Evolutionary conservation across 2,329 filamentous ascomycete genomes (phyloP).

Genomic region (Xylaria sp.): DNA sequence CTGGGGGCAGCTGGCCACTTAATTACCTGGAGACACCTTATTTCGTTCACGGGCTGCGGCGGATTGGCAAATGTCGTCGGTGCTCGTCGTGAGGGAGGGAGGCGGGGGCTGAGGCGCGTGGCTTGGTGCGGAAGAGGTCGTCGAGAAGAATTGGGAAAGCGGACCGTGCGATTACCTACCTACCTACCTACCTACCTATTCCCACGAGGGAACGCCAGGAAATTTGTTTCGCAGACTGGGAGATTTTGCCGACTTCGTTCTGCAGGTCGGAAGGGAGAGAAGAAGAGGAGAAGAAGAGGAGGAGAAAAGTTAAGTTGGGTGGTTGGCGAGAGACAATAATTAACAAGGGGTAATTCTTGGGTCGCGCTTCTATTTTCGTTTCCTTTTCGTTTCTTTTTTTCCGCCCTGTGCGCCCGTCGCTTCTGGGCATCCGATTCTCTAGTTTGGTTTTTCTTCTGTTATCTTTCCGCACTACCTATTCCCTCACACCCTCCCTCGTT

Average conservation of each 20-base stretch:
- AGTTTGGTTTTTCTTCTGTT: background rate
- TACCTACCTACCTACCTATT: background rate
- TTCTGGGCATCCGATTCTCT: too few species aligned
- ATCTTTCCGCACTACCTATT: background rate
- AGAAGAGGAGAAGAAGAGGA: background rate
- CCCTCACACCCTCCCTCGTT: background rate
- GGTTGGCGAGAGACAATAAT: slow-evolving; percentile 6
- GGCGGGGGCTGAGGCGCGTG: background rate
- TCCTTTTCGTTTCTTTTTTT: background rate
- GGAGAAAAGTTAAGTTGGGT: background rate
- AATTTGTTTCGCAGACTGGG: background rate
- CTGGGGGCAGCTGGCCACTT: too few species aligned
- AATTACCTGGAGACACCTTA: too few species aligned
- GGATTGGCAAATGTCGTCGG: background rate
- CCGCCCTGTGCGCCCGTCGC: background rate
- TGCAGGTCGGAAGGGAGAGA: slow-evolving; percentile 14
- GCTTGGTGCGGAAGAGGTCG: background rate
- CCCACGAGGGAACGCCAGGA: background rate
- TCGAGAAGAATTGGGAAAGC: background rate
- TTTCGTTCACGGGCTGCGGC: too few species aligned
- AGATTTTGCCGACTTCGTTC: background rate
- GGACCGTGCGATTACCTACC: background rate
- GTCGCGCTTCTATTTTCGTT: background rate
- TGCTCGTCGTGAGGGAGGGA: background rate
- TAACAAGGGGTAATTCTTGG: background rate